These are phyloP conservation scores for Ambrosia hybrid DNA, from an alignment of 140 eudicot genomes.

Conservation along the genomic window DNA sequence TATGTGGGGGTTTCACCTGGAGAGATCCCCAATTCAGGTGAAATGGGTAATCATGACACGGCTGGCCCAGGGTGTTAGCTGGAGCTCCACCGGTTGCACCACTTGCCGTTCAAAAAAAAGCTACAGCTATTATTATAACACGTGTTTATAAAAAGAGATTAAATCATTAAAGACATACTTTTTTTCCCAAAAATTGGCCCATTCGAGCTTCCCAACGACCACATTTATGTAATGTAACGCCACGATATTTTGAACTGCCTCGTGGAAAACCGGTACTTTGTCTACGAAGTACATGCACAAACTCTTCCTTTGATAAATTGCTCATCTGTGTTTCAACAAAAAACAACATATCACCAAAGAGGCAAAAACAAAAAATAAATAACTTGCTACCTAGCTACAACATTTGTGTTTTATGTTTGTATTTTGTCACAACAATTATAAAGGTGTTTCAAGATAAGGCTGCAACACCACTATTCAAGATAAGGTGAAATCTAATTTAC, in stretches of 20 bases:
- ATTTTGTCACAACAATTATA: conserved; percentile 31
- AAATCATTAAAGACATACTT: conserved; percentile 45
- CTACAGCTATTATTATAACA: not conserved
- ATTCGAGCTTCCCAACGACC: conserved; percentile 99
- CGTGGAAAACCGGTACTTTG: conserved; percentile 93
- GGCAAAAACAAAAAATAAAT: not conserved
- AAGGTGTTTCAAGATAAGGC: conserved; percentile 43
- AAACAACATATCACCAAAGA: conserved; percentile 11
- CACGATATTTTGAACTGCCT: conserved; percentile 90
- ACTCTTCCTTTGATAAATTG: conserved; percentile 83
- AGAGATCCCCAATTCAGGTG: no score
- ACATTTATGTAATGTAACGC: conserved; percentile 96
- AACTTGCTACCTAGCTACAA: not conserved
- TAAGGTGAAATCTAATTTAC: conserved; percentile 42
- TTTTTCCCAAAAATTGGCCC: conserved; percentile 95
- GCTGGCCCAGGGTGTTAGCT: no score
- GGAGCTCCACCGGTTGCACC: no score
- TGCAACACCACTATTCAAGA: conserved; percentile 46
- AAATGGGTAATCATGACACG: no score
- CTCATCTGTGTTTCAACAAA: conserved; percentile 50
- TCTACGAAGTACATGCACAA: conserved; percentile 90
- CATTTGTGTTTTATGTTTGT: conserved; percentile 15
- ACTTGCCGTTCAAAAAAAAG: no score
- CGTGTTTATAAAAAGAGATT: not conserved
- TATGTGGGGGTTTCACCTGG: no score